phyloP scores from a whole-genome alignment of 345 rosid genomes.

The Syzygium oleosum region DNA sequence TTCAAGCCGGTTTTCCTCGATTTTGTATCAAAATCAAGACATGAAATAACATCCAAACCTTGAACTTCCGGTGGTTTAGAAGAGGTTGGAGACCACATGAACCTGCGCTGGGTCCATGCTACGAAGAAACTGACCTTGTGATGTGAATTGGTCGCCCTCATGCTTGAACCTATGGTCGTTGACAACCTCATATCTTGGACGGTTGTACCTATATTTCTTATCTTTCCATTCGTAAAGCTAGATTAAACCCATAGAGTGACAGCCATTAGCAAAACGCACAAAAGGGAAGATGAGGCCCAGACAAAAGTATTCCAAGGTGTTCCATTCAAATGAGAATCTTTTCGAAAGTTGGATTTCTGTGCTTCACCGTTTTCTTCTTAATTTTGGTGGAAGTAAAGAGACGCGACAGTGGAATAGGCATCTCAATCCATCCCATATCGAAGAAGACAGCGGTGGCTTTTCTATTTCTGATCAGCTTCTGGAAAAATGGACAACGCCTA shows the following conservation, averaged over 20 bases:
- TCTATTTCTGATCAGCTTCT: background rate
- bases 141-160: background rate
- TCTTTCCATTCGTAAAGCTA: background rate
- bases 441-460: background rate
- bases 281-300: background rate
- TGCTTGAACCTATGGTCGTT: background rate
- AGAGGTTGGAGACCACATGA: background rate
- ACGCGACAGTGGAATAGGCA: background rate
- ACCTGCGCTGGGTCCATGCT: background rate
- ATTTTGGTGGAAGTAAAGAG: background rate
- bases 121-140: background rate
- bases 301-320: background rate
- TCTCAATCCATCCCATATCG: background rate
- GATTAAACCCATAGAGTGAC: background rate
- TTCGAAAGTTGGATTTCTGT: background rate
- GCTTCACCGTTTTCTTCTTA: background rate
- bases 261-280: background rate
- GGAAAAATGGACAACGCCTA: background rate
- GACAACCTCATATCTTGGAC: background rate
- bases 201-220: background rate
- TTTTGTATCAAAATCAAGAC: background rate
- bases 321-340: background rate
- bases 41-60: background rate
- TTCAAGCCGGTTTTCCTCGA: background rate
- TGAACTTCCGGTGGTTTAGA: background rate